phyloP scores from a whole-genome alignment of 148 eudicot genomes.

The Nepenthes gracilis region DNA sequence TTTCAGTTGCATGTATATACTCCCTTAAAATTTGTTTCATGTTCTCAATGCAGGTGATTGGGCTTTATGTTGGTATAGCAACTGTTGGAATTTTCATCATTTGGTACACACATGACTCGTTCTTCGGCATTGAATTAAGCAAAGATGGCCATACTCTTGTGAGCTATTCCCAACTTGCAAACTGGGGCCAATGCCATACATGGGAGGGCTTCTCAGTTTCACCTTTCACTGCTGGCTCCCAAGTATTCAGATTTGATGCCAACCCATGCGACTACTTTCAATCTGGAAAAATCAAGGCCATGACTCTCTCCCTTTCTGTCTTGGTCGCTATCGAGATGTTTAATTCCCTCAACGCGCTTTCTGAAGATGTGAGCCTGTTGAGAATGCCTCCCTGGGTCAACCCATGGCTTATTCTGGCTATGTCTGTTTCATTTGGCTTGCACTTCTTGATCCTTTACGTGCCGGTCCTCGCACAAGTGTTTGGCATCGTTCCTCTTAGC shows the following conservation, averaged over 20 bases:
- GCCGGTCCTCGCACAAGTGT: conserved; percentile 64
- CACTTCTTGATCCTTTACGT: conserved; percentile 67
- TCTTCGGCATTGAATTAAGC: conserved; percentile 60
- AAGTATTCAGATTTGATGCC: conserved; percentile 33
- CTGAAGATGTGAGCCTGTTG: conserved; percentile 60
- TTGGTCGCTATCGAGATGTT: conserved; percentile 79
- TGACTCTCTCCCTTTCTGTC: conserved; percentile 68
- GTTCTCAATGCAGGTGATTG: conserved; percentile 41
- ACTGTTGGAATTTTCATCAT: conserved; percentile 62
- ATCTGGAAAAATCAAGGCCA: conserved; percentile 61
- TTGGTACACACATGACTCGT: conserved; percentile 61
- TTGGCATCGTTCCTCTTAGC: conserved; percentile 69
- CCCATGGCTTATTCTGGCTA: conserved; percentile 58
- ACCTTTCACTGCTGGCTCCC: conserved; percentile 55
- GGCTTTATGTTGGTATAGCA: conserved; percentile 58
- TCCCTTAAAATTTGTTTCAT: no score
- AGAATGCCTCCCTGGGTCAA: conserved; percentile 81
- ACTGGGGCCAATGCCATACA: conserved; percentile 61
- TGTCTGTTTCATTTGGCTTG: conserved; percentile 63
- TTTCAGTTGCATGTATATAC: not conserved
- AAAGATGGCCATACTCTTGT: conserved; percentile 60
- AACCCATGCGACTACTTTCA: conserved; percentile 63
- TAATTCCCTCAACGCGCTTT: conserved; percentile 64
- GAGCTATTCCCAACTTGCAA: conserved; percentile 53
- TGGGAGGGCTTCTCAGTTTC: conserved; percentile 48